Evolutionary conservation across 2,329 filamentous ascomycete genomes (phyloP).

Genomic region (Phialocephala sp.): DNA sequence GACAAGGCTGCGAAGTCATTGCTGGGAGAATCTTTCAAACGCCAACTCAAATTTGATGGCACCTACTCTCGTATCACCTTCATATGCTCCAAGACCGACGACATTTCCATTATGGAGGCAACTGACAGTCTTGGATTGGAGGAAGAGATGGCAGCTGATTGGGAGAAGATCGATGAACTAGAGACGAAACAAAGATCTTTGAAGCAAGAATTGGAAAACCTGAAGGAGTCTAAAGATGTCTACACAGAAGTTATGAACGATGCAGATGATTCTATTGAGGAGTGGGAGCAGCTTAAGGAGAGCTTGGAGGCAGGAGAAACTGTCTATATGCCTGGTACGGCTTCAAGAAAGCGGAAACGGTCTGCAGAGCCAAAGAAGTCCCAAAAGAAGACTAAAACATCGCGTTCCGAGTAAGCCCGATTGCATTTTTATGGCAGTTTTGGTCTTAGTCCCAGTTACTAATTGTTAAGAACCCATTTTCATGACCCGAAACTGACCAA

Average conservation of each 20-base stretch:
- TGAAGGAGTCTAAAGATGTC: conserved; percentile 45
- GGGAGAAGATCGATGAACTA: conserved; percentile 36
- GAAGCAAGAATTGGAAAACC: conserved; percentile 31
- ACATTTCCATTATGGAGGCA: conserved; percentile 53
- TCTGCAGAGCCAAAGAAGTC: conserved; percentile 26
- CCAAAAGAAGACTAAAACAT: conserved; percentile 34
- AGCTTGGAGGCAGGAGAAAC: conserved; percentile 48
- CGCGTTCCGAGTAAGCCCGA: neutral
- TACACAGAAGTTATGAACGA: conserved; percentile 45
- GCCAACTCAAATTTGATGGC: conserved; percentile 64
- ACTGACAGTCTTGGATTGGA: conserved; percentile 46
- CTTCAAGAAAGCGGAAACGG: conserved; percentile 51
- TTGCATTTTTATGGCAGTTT: neutral
- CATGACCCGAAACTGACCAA: conserved; percentile 4
- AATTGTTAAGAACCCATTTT: neutral
- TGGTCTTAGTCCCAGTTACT: conserved; percentile 4
- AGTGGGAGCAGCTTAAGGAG: conserved; percentile 50
- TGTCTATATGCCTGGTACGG: conserved; percentile 46
- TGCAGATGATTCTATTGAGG: conserved; percentile 50
- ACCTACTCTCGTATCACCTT: conserved; percentile 60
- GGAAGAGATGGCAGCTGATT: conserved; percentile 46
- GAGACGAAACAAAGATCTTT: conserved; percentile 30
- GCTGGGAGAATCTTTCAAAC: conserved; percentile 61
- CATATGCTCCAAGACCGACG: conserved; percentile 68
- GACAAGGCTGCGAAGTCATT: conserved; percentile 63